phyloP scores from a whole-genome alignment of 306 rosid genomes.

The Casuarina glauca region DNA sequence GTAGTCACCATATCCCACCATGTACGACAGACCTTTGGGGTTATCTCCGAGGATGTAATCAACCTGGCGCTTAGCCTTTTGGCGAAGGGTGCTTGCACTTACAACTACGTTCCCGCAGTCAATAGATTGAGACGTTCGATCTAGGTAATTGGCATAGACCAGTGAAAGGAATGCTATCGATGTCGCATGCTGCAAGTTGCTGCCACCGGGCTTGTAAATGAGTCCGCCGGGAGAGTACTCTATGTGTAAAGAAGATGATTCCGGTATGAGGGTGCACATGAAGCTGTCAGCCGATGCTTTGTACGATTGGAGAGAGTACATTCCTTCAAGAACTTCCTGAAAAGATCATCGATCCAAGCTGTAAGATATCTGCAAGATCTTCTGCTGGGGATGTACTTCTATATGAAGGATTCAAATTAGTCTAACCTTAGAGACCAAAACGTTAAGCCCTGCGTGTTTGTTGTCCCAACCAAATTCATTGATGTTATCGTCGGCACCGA shows the following conservation, averaged over 20 bases:
- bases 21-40: slow-evolving; percentile 77
- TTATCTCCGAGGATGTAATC: slow-evolving; percentile 85
- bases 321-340: slow-evolving; percentile 83
- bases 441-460: slow-evolving; percentile 92
- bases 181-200: slow-evolving; percentile 88
- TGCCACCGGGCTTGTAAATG: slow-evolving; percentile 86
- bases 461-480: slow-evolving; percentile 98
- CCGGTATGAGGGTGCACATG: slow-evolving; percentile 76
- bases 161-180: slow-evolving; percentile 74
- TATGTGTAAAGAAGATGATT: slow-evolving; percentile 70
- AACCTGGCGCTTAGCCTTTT: slow-evolving; percentile 70
- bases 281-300: slow-evolving; percentile 84
- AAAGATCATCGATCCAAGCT: neutral
- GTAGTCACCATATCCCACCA: slow-evolving; percentile 78
- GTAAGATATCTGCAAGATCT: no score
- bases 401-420: neutral
- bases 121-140: slow-evolving; percentile 55
- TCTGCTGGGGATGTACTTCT: no score
- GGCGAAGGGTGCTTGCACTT: slow-evolving; percentile 59
- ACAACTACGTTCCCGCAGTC: slow-evolving; percentile 69
- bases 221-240: slow-evolving; percentile 87
- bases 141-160: slow-evolving; percentile 72
- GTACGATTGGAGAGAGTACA: slow-evolving; percentile 62
- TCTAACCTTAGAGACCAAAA: slow-evolving; percentile 83
- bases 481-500: slow-evolving; percentile 85